Conservation (phyloP, 2,329 filamentous ascomycete genomes). For the Cladosporium cucumerinum region DNA sequence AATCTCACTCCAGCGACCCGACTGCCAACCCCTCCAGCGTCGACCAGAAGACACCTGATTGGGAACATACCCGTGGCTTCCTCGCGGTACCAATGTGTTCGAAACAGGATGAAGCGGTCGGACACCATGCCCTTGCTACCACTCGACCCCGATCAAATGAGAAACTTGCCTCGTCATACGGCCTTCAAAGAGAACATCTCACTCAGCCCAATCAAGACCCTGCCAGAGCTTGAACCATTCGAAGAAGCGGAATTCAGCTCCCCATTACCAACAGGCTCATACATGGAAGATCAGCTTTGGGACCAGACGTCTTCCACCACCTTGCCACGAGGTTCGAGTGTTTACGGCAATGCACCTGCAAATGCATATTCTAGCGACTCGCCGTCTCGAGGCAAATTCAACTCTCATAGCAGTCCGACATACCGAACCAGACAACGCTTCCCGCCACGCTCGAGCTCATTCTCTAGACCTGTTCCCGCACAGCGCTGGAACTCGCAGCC, state of each 20-base stretch:
- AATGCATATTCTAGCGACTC: not conserved
- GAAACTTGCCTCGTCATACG: conserved; percentile 23
- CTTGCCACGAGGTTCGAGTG: conserved; percentile 10
- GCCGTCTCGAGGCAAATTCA: not conserved
- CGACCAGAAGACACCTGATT: conserved; percentile 27
- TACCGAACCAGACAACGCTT: conserved; percentile 20
- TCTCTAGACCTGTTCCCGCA: conserved; percentile 19
- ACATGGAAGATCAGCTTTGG: conserved; percentile 18
- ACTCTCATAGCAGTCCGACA: conserved; percentile 27
- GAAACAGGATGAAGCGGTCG: conserved; percentile 28
- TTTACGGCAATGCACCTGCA: not conserved
- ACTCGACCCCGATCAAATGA: conserved; percentile 17
- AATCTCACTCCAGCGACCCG: conserved; percentile 21
- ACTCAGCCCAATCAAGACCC: conserved; percentile 27
- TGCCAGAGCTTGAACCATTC: conserved; percentile 23
- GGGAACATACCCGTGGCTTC: conserved; percentile 21
- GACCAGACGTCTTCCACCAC: conserved; percentile 1
- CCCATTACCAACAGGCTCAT: conserved; percentile 19
- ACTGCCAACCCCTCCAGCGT: conserved; percentile 25
- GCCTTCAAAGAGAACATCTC: conserved; percentile 36
- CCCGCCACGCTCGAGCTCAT: conserved; percentile 6
- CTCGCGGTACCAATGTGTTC: conserved; percentile 16
- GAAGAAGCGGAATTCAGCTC: conserved; percentile 19
- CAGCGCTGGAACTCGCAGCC: conserved; percentile 35
- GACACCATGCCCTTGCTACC: conserved; percentile 35